Evolutionary conservation across 805 yeast species (phyloP), one percentile per base, ranked within the genome.

Genomic region (Hanseniaspora thailandica): DNA sequence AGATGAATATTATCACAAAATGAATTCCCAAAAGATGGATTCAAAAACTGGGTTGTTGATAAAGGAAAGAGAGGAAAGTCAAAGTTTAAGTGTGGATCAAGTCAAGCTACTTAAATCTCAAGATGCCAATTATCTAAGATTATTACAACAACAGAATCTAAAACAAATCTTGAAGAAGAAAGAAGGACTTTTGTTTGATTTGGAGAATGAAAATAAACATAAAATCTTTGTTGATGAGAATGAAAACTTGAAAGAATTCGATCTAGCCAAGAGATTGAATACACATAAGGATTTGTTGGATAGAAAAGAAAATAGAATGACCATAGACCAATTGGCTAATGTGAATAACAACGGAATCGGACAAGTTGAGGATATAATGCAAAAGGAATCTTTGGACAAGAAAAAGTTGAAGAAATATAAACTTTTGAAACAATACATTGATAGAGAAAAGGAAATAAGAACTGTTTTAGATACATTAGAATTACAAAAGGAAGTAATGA

Each of bases 1-100:
- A 15, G 98, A 93, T 74, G 98, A 93, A 68, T 93, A 84, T 70
- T 88, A 90, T 67, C 96, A 87, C 77, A 93, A 87, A 20, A 93
- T 93, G 98, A 77, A 82, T 31, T 72, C 75, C 13, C 72, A 74
- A 56, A 75, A 74, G 61, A 80, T 93, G 4, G 95, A 87, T 58
- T 69, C 73, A 2, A 71, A 75, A 10, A 20, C 47, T 3, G 97
- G 97, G 1, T 73, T 85, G 8, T 62, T 84, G 47, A 65, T 84
- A 10, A 70, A 80, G 1, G 86, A 85, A 22, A 73, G 95, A 56
- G 64, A 57, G 41, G 65, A 62, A 8, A 68, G 66, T 47, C 84
- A 78, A 19, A 75, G 72, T 25, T 68, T 88, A 52, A 69, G 80
- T 8, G 76, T 75, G 47, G 96, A 82, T 54, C 95, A 90, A 62